Evolutionary conservation across 2,329 filamentous ascomycete genomes (phyloP).

Genomic region (Coleophoma crateriformis): DNA sequence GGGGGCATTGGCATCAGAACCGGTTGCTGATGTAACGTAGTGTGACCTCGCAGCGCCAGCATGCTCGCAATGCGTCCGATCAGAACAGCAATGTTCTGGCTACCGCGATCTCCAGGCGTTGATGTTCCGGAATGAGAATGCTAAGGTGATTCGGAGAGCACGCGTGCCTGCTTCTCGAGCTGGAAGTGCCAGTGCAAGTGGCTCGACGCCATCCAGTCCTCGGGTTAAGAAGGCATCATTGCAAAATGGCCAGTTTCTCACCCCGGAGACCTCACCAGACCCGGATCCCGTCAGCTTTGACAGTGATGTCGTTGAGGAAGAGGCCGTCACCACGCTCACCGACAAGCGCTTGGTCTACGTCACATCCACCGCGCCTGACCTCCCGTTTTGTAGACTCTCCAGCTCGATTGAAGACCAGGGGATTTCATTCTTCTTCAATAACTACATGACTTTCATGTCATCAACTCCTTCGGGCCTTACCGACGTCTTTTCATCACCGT

Average conservation of each 20-base stretch:
- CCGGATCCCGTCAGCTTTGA: background rate
- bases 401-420: conserved; percentile 8
- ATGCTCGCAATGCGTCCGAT: conserved; percentile 49
- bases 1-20: too few species aligned
- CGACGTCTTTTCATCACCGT: conserved; percentile 16
- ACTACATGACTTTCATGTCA: conserved; percentile 9
- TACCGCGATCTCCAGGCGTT: conserved; percentile 50
- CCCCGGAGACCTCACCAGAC: background rate
- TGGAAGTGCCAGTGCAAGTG: background rate
- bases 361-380: background rate
- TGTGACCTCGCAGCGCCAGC: conserved; percentile 45
- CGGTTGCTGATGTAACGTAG: conserved; percentile 22
- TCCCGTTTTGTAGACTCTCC: background rate
- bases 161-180: background rate
- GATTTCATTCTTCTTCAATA: conserved; percentile 17
- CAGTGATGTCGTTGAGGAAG: background rate
- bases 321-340: background rate
- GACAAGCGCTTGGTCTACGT: background rate
- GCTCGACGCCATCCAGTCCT: background rate
- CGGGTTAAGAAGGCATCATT: background rate
- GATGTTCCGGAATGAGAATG: conserved; percentile 52
- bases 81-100: conserved; percentile 43
- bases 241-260: background rate
- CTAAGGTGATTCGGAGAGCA: conserved; percentile 47
- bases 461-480: background rate